Conservation (phyloP, 1,139 yeast species). For the Pichiaceae sp. region DNA sequence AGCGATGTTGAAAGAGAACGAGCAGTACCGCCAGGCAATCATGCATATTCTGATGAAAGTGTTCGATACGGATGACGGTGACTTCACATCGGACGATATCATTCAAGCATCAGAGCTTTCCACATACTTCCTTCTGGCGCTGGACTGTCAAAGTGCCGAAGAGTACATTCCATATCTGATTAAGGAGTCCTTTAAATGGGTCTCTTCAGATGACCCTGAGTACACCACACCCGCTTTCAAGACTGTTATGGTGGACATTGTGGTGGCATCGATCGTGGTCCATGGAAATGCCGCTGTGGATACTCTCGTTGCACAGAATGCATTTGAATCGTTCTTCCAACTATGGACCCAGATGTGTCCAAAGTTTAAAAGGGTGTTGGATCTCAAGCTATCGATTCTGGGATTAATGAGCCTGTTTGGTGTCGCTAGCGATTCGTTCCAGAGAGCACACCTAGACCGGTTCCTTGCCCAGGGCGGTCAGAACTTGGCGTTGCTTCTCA, state of each 20-base stretch:
- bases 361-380: constrained; percentile 65
- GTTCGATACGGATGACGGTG: constrained; percentile 28
- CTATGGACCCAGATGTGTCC: constrained; percentile 60
- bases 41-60: constrained; percentile 23
- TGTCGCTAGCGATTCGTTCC: constrained; percentile 17
- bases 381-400: constrained; percentile 65
- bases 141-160: constrained; percentile 31
- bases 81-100: constrained; percentile 42
- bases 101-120: constrained; percentile 44
- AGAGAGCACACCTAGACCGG: constrained; percentile 18
- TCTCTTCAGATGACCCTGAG: constrained; percentile 16
- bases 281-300: constrained; percentile 49
- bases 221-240: constrained; percentile 30
- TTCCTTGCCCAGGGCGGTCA: constrained; percentile 35
- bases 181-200: constrained; percentile 21
- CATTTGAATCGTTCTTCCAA: constrained; percentile 45
- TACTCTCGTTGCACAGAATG: constrained; percentile 39
- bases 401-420: constrained; percentile 52
- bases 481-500: constrained; percentile 41
- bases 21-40: constrained; percentile 25
- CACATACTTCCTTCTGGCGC: constrained; percentile 44
- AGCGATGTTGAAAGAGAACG: constrained; percentile 32
- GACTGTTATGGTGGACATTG: constrained; percentile 55
- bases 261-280: constrained; percentile 58
- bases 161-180: constrained; percentile 35